These are phyloP conservation scores for Pleurotus eryngii DNA, from an alignment of 768 basidiomycete species.

Conservation along the genomic window DNA sequence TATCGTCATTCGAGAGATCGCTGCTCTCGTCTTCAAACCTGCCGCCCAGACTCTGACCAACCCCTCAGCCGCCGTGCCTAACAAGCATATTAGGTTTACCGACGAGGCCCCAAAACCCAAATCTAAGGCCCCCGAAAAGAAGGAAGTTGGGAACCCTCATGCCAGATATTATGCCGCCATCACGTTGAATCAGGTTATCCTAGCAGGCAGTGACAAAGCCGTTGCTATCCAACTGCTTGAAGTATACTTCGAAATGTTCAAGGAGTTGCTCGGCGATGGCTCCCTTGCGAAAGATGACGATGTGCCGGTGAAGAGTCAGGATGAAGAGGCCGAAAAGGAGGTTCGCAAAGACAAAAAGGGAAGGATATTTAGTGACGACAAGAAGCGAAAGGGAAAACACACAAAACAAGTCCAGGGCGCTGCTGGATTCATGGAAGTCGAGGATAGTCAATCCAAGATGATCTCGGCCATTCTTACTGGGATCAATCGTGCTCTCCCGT, in stretches of 20 bases:
- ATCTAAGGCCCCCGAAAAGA: slow-evolving; percentile 19
- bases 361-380: slow-evolving; percentile 25
- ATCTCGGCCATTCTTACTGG: slow-evolving; percentile 91
- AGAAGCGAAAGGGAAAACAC: slow-evolving; percentile 33
- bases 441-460: slow-evolving; percentile 77
- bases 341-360: slow-evolving; percentile 25
- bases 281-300: slow-evolving; percentile 27
- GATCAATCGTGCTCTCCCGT: slow-evolving; percentile 92
- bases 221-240: slow-evolving; percentile 80
- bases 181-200: slow-evolving; percentile 91
- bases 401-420: slow-evolving; percentile 50
- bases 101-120: slow-evolving; percentile 34
- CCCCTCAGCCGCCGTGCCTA: slow-evolving; percentile 31
- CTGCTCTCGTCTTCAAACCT: slow-evolving; percentile 72
- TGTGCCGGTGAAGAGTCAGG: slow-evolving; percentile 23
- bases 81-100: slow-evolving; percentile 53
- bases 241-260: slow-evolving; percentile 93
- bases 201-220: slow-evolving; percentile 62
- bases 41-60: slow-evolving; percentile 22
- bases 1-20: slow-evolving; percentile 85
- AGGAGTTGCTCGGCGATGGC: slow-evolving; percentile 75
- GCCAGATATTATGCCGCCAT: slow-evolving; percentile 90
- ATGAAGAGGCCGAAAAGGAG: slow-evolving; percentile 31
- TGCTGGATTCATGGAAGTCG: slow-evolving; percentile 69
- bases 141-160: slow-evolving; percentile 58